Conservation (phyloP, 352 stramenopile genomes). For the Globisporangium rhizosaccharum region DNA sequence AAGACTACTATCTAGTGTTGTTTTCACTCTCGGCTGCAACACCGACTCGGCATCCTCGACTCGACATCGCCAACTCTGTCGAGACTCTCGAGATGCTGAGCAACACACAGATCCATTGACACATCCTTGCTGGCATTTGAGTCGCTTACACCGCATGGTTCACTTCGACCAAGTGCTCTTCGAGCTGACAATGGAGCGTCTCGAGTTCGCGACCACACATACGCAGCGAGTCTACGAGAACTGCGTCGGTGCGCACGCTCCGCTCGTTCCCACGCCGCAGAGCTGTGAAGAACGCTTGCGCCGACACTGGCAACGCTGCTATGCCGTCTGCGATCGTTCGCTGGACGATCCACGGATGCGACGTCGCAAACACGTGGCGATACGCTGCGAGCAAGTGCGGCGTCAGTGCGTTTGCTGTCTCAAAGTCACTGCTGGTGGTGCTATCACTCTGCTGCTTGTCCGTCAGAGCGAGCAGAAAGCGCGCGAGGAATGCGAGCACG, state of each 20-base stretch:
- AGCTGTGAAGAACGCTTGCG: slow-evolving; percentile 5
- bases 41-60: not conserved
- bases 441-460: not conserved
- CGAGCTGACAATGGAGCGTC: not conserved
- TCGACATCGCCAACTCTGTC: not conserved
- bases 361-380: slow-evolving; percentile 8
- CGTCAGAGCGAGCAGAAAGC: slow-evolving; percentile 5
- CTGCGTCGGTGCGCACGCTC: slow-evolving; percentile 4
- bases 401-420: not conserved
- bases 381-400: slow-evolving; percentile 6
- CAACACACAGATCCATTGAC: not conserved
- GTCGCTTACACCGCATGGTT: not conserved
- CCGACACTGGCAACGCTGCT: not conserved
- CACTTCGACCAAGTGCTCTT: not conserved
- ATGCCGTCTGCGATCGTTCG: slow-evolving; percentile 5
- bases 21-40: not conserved
- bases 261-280: slow-evolving; percentile 12
- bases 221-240: slow-evolving; percentile 1
- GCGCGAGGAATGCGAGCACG: slow-evolving; percentile 6
- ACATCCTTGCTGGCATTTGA: not conserved
- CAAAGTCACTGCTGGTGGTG: not conserved
- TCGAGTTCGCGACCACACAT: not conserved
- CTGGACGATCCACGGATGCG: slow-evolving; percentile 12
- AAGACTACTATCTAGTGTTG: not conserved
- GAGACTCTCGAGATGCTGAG: not conserved